These are phyloP conservation scores for Quambalaria eucalypti DNA, from an alignment of 1,284 basidiomycete genomes.

Conservation along the genomic window DNA sequence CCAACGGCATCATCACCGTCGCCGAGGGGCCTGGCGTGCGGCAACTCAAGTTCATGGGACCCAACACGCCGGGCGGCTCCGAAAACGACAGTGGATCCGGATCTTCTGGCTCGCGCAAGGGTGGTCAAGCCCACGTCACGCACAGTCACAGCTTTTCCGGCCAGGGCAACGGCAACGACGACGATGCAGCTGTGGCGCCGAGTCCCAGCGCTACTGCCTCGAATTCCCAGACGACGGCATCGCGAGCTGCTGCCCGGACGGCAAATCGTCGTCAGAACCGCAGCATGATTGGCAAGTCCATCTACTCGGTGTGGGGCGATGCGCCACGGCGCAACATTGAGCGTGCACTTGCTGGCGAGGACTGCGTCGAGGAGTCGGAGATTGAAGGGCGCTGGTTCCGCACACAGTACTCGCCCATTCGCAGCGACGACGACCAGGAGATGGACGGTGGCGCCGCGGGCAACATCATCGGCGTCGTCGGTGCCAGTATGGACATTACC, in stretches of 20 bases:
- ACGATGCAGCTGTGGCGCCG: not conserved
- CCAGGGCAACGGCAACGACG: not conserved
- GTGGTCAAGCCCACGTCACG: too few relatives aligned
- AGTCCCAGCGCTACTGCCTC: conserved; percentile 3
- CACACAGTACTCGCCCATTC: conserved; percentile 35
- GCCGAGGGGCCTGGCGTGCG: conserved; percentile 39
- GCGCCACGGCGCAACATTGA: conserved; percentile 24
- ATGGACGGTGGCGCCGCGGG: conserved; percentile 21
- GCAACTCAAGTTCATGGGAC: conserved; percentile 28
- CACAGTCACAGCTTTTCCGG: too few relatives aligned
- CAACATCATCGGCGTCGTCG: conserved; percentile 42
- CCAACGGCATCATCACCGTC: conserved; percentile 31
- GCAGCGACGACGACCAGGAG: conserved; percentile 23
- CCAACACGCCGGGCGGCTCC: conserved; percentile 28
- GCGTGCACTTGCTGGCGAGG: conserved; percentile 28
- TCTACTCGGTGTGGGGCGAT: conserved; percentile 36
- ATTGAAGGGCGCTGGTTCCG: conserved; percentile 41
- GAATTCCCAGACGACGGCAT: not conserved
- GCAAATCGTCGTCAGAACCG: conserved; percentile 6
- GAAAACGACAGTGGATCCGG: conserved; percentile 21
- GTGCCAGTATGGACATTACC: conserved; percentile 47
- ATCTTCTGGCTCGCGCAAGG: conserved; percentile 4
- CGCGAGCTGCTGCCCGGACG: not conserved
- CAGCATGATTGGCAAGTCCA: conserved; percentile 31
- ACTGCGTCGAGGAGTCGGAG: conserved; percentile 38